A percentile compares a stretch with the other conserved stretches of the same genome.
phyloP scores from a whole-genome alignment of 305 asterid genomes.

The Solanum hybrid region DNA sequence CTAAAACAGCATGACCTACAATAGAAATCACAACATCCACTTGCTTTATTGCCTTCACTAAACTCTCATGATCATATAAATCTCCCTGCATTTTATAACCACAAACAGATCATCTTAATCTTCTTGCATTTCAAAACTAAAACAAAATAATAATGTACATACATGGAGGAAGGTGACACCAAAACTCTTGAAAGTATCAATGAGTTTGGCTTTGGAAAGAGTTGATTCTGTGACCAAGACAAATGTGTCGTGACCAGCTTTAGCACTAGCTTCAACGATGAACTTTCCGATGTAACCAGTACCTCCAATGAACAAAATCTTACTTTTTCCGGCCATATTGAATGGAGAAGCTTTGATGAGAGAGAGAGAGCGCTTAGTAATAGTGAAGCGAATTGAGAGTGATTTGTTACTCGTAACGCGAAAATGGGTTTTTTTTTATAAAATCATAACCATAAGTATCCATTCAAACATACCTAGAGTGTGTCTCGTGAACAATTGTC shows the following conservation, averaged over 20 bases:
- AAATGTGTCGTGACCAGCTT: conserved; percentile 30
- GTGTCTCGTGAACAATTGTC: too few relatives aligned
- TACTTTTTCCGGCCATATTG: conserved; percentile 18
- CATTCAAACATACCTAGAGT: too few relatives aligned
- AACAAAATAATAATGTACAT: neutral
- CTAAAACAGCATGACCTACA: neutral
- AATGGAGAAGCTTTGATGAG: neutral
- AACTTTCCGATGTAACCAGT: too few relatives aligned
- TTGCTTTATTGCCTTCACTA: conserved; percentile 20
- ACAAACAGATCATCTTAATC: neutral
- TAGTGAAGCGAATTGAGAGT: too few relatives aligned
- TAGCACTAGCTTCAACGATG: too few relatives aligned
- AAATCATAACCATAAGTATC: too few relatives aligned
- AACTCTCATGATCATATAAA: conserved; percentile 17
- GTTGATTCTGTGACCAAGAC: conserved; percentile 28
- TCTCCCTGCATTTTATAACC: conserved; percentile 4
- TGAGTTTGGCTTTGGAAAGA: conserved; percentile 27
- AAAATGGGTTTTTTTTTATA: neutral
- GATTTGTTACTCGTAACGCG: neutral
- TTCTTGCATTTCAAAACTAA: too few relatives aligned
- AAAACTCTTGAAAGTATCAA: conserved; percentile 26
- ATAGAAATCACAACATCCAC: conserved; percentile 26
- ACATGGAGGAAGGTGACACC: conserved; percentile 38
- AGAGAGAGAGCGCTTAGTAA: too few relatives aligned
- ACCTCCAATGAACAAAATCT: too few relatives aligned